These are phyloP conservation scores for Schizophyllum commune DNA, from an alignment of 1,284 basidiomycete species.

Conservation along the genomic window DNA sequence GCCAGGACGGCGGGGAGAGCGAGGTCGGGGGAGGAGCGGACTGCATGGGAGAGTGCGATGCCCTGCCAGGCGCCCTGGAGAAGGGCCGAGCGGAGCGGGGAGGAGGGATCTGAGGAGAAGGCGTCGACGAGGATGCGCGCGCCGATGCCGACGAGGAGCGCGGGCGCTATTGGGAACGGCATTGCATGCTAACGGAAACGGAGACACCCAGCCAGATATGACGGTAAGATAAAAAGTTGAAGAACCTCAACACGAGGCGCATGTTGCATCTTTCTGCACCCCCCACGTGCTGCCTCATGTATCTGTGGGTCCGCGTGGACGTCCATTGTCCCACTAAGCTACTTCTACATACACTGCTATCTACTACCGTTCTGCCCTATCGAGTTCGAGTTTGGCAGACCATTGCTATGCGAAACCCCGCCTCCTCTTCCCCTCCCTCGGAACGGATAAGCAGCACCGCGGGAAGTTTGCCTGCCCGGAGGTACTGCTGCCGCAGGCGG, in stretches of 20 bases:
- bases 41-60: constrained; percentile 59
- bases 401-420: no score
- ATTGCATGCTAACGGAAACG: constrained; percentile 20
- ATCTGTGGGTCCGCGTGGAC: no score
- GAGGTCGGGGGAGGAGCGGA: constrained; percentile 39
- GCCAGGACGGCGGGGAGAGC: constrained; percentile 35
- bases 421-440: no score
- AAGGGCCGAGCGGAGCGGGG: constrained; percentile 22
- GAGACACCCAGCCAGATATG: no score
- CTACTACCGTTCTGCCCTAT: no score
- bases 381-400: no score
- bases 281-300: no score
- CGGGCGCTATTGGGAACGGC: constrained; percentile 35
- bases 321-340: no score
- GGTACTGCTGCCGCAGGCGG: neutral
- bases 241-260: no score
- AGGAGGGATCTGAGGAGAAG: constrained; percentile 39
- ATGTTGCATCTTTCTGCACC: no score
- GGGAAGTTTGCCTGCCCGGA: neutral
- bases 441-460: neutral
- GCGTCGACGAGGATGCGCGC: constrained; percentile 62
- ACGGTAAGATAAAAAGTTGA: no score
- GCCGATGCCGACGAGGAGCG: constrained; percentile 49
- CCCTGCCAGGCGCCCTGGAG: constrained; percentile 68
- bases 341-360: no score